Base-by-base conservation (phyloP, 306 rosid genomes). In the Ormosia semicastrata region DNA sequence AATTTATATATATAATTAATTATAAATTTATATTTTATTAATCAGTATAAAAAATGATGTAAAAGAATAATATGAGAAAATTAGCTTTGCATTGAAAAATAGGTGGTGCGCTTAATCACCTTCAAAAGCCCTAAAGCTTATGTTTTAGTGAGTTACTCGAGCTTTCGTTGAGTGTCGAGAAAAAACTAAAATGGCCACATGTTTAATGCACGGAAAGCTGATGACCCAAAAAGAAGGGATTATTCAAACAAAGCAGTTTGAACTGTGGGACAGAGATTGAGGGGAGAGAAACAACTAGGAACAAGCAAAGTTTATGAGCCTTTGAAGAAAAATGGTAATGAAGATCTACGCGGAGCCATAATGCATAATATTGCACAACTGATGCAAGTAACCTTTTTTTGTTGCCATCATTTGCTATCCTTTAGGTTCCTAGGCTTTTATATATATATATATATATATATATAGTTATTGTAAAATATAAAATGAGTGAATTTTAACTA, bases 271-370 rank as follows among this genome's bases (percentile, higher is more conserved):
- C 32, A 77, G 30, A 73, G 69, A 46, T 49, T 56, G 17, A 76
- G 33, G 24, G 36, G 30, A 81, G 83, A 81, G 83, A 86, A 44
- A 65, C 57, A 69, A 24, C 77, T 1, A 40, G 62, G 84, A 79
- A 84, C 34, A 33, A 36, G 40, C 49, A n/a, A 52, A 41, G n/a
- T 41, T 52, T 50, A 34, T 15, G 36, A 52, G 9, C 17, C 34
- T 32, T 36, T 2, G 7, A 66, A 66, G 13, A 11, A 54, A 29
- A 6, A 37, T 46, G 30, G 30, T 4, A 36, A 49, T 46, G 12
- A 47, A 9, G 52, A 66, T 52, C 40, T 7, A 18, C 0, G 1
- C 17, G 73, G n/a, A 41, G 41, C 15, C 32, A 71, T 75, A 60
- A 8, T 15, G 43, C 29, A 44, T 41, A 59, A 3, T 15, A 8